phyloP scores from a whole-genome alignment of 495 filamentous ascomycete genomes.

The Penicillium desertorum region DNA sequence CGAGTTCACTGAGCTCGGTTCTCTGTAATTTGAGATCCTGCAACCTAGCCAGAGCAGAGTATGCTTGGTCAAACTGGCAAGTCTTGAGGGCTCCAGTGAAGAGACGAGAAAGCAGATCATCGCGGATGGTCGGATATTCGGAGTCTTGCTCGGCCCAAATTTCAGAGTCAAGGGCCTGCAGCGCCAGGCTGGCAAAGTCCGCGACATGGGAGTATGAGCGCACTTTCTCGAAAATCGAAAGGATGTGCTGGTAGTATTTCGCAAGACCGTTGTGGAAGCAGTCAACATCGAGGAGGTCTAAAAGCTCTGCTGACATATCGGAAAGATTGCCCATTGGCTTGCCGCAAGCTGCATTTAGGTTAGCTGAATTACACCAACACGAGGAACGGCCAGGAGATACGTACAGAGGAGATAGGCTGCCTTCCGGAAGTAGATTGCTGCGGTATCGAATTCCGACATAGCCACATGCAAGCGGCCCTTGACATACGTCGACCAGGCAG shows the following conservation, averaged over 20 bases:
- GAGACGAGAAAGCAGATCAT: constrained; percentile 75
- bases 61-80: constrained; percentile 77
- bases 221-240: constrained; percentile 73
- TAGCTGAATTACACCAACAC: constrained; percentile 2
- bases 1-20: constrained; percentile 62
- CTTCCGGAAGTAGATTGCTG: constrained; percentile 75
- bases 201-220: constrained; percentile 74
- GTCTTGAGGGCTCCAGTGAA: constrained; percentile 78
- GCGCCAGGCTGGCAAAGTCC: constrained; percentile 77
- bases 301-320: constrained; percentile 57
- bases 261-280: constrained; percentile 74
- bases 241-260: constrained; percentile 83
- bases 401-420: constrained; percentile 80
- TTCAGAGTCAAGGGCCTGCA: constrained; percentile 59
- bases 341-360: constrained; percentile 36
- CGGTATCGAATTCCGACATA: constrained; percentile 67
- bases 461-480: constrained; percentile 78
- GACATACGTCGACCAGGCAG: constrained; percentile 78
- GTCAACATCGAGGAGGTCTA: constrained; percentile 69
- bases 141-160: constrained; percentile 42
- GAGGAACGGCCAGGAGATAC: constrained; percentile 28
- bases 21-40: constrained; percentile 65
- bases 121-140: constrained; percentile 39
- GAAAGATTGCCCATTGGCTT: constrained; percentile 49
- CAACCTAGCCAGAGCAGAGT: constrained; percentile 71